A percentile compares a stretch with the other conserved stretches of the same genome.
Evolutionary conservation across 2,329 filamentous ascomycete genomes (phyloP).

Genomic region (Aureobasidium sp.): DNA sequence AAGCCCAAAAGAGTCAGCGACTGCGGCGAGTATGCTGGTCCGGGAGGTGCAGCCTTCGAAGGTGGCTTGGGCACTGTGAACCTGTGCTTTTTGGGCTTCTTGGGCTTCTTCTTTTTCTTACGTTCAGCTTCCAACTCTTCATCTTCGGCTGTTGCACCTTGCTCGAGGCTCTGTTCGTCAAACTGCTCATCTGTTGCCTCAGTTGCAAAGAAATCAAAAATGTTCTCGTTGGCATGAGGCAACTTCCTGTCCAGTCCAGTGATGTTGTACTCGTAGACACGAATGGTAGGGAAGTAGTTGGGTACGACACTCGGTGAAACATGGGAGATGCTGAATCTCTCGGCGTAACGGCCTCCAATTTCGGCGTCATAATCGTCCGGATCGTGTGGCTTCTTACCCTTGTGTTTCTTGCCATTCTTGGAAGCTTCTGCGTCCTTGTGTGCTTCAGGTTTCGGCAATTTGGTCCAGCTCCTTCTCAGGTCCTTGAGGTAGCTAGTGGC

Average conservation of each 20-base stretch:
- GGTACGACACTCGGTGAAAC: constrained; percentile 70
- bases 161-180: constrained; percentile 13
- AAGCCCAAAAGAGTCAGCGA: constrained; percentile 71
- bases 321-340: constrained; percentile 75
- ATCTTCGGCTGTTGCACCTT: background rate
- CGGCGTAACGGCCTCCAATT: constrained; percentile 73
- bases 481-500: constrained; percentile 74
- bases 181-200: constrained; percentile 24
- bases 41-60: constrained; percentile 64
- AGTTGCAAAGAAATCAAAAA: constrained; percentile 2
- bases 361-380: constrained; percentile 51
- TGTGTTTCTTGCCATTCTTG: constrained; percentile 34
- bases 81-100: constrained; percentile 49
- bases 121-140: constrained; percentile 32
- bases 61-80: constrained; percentile 61
- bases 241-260: constrained; percentile 55
- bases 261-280: constrained; percentile 94
- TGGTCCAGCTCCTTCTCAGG: constrained; percentile 69
- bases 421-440: constrained; percentile 24
- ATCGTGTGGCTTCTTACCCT: constrained; percentile 48
- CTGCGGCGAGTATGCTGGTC: constrained; percentile 85
- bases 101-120: constrained; percentile 39
- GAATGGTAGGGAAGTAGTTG: constrained; percentile 80
- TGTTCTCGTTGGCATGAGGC: background rate
- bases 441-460: constrained; percentile 47